Evolutionary conservation across 768 basidiomycete species (phyloP).

Genomic region (Lactarius hengduanensis): DNA sequence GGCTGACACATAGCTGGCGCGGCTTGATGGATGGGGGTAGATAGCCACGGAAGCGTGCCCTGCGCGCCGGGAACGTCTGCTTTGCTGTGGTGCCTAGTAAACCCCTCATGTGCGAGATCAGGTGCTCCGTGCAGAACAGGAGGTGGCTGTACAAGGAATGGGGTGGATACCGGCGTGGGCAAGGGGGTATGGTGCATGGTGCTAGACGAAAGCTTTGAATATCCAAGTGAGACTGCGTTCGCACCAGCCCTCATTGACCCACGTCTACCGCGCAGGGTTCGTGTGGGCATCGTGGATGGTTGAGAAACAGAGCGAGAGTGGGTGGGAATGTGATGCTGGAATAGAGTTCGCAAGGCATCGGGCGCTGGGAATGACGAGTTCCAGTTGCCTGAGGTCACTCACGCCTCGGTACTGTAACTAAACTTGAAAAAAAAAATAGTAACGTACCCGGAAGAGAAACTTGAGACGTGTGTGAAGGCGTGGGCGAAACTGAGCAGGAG

Average conservation of each 20-base stretch:
- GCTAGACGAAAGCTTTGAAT: background rate
- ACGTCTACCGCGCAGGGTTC: background rate
- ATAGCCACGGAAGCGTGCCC: background rate
- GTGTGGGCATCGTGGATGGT: background rate
- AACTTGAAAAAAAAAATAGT: background rate
- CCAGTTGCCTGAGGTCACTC: background rate
- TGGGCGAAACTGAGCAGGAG: background rate
- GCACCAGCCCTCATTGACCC: background rate
- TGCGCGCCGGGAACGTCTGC: background rate
- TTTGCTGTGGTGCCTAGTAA: background rate
- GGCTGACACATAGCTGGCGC: background rate
- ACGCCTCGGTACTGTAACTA: background rate
- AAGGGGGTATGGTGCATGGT: background rate
- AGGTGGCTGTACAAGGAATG: background rate
- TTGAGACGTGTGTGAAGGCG: background rate
- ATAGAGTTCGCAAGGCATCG: background rate
- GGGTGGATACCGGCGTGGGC: no score
- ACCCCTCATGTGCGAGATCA: background rate
- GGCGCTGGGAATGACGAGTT: background rate
- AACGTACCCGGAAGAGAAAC: background rate
- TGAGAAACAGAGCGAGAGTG: conserved; percentile 8
- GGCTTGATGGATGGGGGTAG: background rate
- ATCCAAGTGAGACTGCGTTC: background rate
- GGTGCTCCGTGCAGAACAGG: background rate
- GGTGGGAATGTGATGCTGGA: background rate